phyloP scores from a whole-genome alignment of 352 stramenopile genomes.

The Phytophthora sp. region DNA sequence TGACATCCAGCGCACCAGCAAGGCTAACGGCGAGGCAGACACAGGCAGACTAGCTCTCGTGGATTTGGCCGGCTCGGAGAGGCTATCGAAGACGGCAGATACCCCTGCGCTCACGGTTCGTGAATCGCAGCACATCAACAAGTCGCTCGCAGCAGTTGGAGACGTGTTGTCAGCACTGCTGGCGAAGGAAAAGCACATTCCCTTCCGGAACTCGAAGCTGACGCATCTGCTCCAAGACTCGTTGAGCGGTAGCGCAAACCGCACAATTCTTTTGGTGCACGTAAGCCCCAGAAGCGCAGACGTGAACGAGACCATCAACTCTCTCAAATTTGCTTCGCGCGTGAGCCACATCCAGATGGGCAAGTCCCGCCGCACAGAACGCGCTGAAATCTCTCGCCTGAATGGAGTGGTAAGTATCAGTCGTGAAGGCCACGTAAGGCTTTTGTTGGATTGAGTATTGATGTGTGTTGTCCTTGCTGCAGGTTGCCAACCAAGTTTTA shows the following conservation, averaged over 20 bases:
- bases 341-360: conserved; percentile 51
- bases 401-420: conserved; percentile 57
- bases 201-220: conserved; percentile 87
- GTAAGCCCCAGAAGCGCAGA: conserved; percentile 57
- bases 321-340: conserved; percentile 78
- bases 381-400: conserved; percentile 64
- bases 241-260: conserved; percentile 44
- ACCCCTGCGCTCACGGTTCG: conserved; percentile 44
- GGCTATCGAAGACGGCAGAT: conserved; percentile 56
- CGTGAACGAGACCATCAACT: conserved; percentile 76
- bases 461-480: not conserved
- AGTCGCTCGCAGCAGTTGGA: conserved; percentile 74
- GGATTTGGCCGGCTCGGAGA: conserved; percentile 82
- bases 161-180: conserved; percentile 74
- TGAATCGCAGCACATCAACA: conserved; percentile 85
- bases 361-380: conserved; percentile 51
- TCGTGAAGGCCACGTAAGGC: too few relatives aligned
- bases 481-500: conserved; percentile 67
- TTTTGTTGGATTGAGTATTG: too few relatives aligned
- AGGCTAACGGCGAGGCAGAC: conserved; percentile 43
- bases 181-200: conserved; percentile 83
- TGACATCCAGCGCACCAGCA: conserved; percentile 58
- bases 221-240: conserved; percentile 86
- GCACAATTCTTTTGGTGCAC: conserved; percentile 69
- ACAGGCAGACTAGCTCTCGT: conserved; percentile 68